A percentile compares a stretch with the other conserved stretches of the same genome.
These are phyloP conservation scores for Thalassiosira exigua DNA, from an alignment of 352 stramenopile species.

Conservation along the genomic window DNA sequence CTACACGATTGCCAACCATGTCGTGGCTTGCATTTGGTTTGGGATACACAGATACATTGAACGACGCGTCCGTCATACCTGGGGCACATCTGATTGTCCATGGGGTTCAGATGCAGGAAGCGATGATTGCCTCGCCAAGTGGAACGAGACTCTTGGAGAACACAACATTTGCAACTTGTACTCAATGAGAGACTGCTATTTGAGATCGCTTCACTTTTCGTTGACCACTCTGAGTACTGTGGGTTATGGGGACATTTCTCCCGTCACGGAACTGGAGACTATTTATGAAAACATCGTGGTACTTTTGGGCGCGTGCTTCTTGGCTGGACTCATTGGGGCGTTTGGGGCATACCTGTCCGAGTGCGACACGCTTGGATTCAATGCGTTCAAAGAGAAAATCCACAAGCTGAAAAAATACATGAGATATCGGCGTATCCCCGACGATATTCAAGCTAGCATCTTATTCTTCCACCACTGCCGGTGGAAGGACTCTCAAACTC, in stretches of 20 bases:
- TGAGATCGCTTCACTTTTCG: slow-evolving; percentile 69
- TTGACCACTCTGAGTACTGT: slow-evolving; percentile 74
- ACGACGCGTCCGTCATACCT: slow-evolving; percentile 56
- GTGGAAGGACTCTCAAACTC: slow-evolving; percentile 63
- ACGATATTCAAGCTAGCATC: slow-evolving; percentile 66
- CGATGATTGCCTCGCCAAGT: slow-evolving; percentile 59
- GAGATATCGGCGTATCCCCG: slow-evolving; percentile 68
- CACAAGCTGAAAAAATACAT: slow-evolving; percentile 79
- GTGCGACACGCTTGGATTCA: slow-evolving; percentile 66
- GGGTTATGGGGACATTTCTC: slow-evolving; percentile 76
- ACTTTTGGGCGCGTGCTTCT: slow-evolving; percentile 72
- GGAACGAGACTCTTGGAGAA: slow-evolving; percentile 42
- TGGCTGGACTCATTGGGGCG: slow-evolving; percentile 76
- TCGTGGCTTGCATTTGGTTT: slow-evolving; percentile 78
- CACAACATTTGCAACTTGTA: slow-evolving; percentile 75
- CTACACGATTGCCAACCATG: slow-evolving; percentile 75
- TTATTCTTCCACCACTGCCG: slow-evolving; percentile 74
- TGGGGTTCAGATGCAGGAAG: slow-evolving; percentile 37
- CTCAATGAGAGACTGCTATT: slow-evolving; percentile 66
- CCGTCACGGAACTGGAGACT: slow-evolving; percentile 69
- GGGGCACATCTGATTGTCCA: slow-evolving; percentile 77
- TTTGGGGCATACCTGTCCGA: slow-evolving; percentile 70
- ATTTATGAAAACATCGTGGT: slow-evolving; percentile 73
- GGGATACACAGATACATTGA: slow-evolving; percentile 78
- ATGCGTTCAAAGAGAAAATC: slow-evolving; percentile 79